Conservation (phyloP, 768 basidiomycete genomes). For the Boletellus ananiceps region DNA sequence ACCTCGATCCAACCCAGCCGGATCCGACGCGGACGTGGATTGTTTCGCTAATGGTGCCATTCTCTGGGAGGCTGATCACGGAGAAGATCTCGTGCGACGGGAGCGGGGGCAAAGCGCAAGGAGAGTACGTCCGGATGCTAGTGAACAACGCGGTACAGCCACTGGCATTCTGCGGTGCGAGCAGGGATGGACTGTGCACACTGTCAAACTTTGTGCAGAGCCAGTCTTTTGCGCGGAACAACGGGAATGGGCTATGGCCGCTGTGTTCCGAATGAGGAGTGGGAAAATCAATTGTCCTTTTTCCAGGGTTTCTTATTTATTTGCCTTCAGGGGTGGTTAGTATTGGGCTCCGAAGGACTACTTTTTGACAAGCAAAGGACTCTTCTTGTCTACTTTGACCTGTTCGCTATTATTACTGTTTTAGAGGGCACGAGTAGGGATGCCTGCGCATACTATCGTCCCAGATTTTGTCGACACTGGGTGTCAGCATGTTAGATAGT, state of each 20-base stretch:
- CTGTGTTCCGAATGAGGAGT: conserved; percentile 39
- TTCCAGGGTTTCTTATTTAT: no score
- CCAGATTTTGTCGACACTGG: no score
- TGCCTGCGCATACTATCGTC: no score
- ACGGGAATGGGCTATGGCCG: conserved; percentile 67
- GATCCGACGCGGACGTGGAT: conserved; percentile 43
- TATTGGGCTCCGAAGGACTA: no score
- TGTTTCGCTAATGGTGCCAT: conserved; percentile 58
- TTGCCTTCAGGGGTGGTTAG: no score
- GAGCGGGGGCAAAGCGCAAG: conserved; percentile 9
- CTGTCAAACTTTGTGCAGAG: conserved; percentile 62
- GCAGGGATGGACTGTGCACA: conserved; percentile 52
- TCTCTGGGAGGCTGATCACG: conserved; percentile 63
- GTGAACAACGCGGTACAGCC: conserved; percentile 69
- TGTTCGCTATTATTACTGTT: no score
- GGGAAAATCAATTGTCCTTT: no score
- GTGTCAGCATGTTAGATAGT: no score
- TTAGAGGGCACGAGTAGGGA: no score
- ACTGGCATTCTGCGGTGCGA: conserved; percentile 52
- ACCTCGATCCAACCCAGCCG: conserved; percentile 6
- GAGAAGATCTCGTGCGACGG: conserved; percentile 55
- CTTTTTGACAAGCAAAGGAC: no score
- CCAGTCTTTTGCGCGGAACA: conserved; percentile 59
- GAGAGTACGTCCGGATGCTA: conserved; percentile 60
- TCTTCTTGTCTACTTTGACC: no score